Percentiles rank a stretch among this genome's conserved stretches.
These are phyloP conservation scores for Metarhizium sp. DNA, from an alignment of 2,329 filamentous ascomycete species.

Conservation along the genomic window DNA sequence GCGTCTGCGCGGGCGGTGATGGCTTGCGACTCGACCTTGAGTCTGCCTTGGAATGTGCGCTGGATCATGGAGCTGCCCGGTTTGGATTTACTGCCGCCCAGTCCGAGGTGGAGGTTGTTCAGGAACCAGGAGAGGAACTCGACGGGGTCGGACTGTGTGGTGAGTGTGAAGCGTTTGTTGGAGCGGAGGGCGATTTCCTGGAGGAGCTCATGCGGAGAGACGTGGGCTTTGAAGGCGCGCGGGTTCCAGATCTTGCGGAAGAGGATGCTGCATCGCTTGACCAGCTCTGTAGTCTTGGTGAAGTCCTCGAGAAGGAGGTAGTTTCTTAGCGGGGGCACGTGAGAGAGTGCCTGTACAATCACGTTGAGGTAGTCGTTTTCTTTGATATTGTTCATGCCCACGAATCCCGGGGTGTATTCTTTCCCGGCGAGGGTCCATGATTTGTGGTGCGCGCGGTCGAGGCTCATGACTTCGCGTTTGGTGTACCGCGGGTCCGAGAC, in stretches of 20 bases:
- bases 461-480: constrained; percentile 65
- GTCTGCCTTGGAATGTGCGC: constrained; percentile 82
- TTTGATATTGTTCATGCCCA: constrained; percentile 99
- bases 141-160: constrained; percentile 85
- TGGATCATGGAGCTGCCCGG: constrained; percentile 81
- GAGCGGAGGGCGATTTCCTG: constrained; percentile 89
- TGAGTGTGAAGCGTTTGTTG: constrained; percentile 86
- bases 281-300: constrained; percentile 62
- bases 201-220: constrained; percentile 92
- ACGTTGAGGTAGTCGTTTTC: constrained; percentile 98
- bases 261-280: constrained; percentile 78
- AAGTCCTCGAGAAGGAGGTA: constrained; percentile 86
- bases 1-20: constrained; percentile 88
- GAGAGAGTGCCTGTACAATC: constrained; percentile 80
- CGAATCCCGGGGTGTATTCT: constrained; percentile 86
- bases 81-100: constrained; percentile 83
- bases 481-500: constrained; percentile 86
- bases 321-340: constrained; percentile 82
- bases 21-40: constrained; percentile 87
- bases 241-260: constrained; percentile 98
- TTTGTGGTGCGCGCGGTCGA: constrained; percentile 53
- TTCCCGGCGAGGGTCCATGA: constrained; percentile 61
- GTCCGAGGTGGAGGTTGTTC: constrained; percentile 84
- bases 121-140: constrained; percentile 97
- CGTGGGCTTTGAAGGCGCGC: constrained; percentile 89